Conservation (phyloP, 1,139 yeast species). For the Suhomyces coccinellae region DNA sequence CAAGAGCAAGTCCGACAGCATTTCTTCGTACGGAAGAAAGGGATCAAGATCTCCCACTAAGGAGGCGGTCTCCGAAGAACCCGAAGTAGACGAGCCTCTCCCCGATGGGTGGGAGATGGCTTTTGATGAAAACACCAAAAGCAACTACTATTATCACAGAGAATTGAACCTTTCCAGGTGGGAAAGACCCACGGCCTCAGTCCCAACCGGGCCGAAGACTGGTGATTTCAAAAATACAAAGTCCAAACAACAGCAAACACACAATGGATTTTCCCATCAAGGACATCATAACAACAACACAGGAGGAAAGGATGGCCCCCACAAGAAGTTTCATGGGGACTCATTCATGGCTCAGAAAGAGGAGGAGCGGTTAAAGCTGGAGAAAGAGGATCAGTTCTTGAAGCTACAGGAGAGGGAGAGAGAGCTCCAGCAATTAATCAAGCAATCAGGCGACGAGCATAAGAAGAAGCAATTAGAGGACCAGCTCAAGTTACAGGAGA, state of each 20-base stretch:
- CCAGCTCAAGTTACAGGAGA: constrained; percentile 15
- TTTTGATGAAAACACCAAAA: constrained; percentile 39
- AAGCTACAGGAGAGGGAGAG: constrained; percentile 31
- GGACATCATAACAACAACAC: neutral
- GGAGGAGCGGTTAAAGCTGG: constrained; percentile 35
- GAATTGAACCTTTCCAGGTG: constrained; percentile 51
- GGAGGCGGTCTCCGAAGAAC: constrained; percentile 5
- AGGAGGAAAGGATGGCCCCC: neutral
- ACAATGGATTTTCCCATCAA: neutral
- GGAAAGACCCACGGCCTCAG: constrained; percentile 50
- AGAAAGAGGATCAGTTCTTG: constrained; percentile 33
- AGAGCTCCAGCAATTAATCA: constrained; percentile 38
- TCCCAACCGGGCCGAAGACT: constrained; percentile 29
- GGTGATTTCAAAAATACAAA: neutral
- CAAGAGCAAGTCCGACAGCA: constrained; percentile 30
- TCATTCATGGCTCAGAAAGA: constrained; percentile 31
- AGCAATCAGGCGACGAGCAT: constrained; percentile 28
- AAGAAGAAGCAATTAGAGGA: constrained; percentile 13
- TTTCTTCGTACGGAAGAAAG: constrained; percentile 35
- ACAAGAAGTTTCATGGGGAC: constrained; percentile 12
- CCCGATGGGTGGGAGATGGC: constrained; percentile 60
- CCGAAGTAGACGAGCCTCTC: constrained; percentile 18
- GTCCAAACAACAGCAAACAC: constrained; percentile 1
- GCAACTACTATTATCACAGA: constrained; percentile 56
- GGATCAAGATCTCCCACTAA: constrained; percentile 17